A percentile compares a stretch with the other conserved stretches of the same genome.
Conservation (phyloP, 345 rosid species). For the Iberis pinnata region DNA sequence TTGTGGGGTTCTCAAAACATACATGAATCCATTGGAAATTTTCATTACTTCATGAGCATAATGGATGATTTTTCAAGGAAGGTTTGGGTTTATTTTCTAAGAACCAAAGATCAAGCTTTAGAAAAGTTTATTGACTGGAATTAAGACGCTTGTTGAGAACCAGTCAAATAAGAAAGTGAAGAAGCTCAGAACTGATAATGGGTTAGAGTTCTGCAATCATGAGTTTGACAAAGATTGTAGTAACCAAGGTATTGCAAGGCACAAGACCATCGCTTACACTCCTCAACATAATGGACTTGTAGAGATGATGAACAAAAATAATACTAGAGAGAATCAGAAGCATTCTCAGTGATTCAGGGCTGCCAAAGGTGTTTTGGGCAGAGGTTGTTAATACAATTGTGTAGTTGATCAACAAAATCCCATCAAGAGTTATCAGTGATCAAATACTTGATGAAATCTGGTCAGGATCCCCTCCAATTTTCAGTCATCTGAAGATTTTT, state of each 20-base stretch:
- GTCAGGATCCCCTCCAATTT: background rate
- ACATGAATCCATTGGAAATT: background rate
- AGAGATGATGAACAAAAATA: background rate
- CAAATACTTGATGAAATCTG: background rate
- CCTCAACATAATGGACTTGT: background rate
- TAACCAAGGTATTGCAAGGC: background rate
- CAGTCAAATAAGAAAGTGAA: background rate
- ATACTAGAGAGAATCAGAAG: background rate
- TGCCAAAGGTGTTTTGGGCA: background rate
- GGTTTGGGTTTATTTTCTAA: background rate
- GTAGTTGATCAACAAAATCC: background rate
- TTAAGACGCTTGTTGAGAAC: background rate
- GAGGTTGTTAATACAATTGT: background rate
- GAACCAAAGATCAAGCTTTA: background rate
- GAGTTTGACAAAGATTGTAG: background rate
- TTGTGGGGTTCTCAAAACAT: background rate
- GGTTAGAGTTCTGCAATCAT: background rate
- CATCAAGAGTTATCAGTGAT: background rate
- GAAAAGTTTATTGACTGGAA: background rate
- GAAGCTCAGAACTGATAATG: background rate
- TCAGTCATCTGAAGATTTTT: background rate
- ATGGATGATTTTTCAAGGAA: background rate
- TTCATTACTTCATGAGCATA: background rate
- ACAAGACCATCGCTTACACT: background rate
- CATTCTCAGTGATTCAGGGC: background rate